Evolutionary conservation across 768 basidiomycete genomes (phyloP).

Genomic region (Termitomyces sp.): DNA sequence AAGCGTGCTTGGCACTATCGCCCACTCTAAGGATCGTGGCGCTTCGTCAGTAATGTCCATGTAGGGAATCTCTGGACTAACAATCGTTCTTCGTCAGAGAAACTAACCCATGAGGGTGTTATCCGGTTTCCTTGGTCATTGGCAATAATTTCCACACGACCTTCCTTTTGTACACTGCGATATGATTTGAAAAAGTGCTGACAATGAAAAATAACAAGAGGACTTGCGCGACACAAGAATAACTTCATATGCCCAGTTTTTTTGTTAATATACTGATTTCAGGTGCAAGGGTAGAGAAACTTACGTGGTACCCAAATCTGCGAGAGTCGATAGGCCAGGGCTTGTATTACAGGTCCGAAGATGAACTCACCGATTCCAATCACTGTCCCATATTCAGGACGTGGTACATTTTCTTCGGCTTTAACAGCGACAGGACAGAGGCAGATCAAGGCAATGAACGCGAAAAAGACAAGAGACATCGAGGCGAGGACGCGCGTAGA

Average conservation of each 20-base stretch:
- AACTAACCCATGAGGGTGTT: constrained; percentile 85
- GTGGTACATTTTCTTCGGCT: constrained; percentile 67
- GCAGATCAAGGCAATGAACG: constrained; percentile 60
- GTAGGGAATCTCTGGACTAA: constrained; percentile 25
- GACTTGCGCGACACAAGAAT: constrained; percentile 93
- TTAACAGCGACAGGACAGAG: constrained; percentile 60
- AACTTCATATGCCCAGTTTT: constrained; percentile 52
- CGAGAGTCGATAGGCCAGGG: constrained; percentile 9
- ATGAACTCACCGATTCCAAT: constrained; percentile 79
- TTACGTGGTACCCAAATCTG: constrained; percentile 91
- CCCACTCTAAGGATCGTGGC: constrained; percentile 64
- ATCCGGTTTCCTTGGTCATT: constrained; percentile 90
- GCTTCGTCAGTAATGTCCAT: constrained; percentile 16
- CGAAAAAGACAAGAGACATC: constrained; percentile 43
- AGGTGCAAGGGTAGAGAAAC: constrained; percentile 32
- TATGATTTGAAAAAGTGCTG: too few species aligned
- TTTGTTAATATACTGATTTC: too few species aligned
- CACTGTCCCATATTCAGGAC: constrained; percentile 84
- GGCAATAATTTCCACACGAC: constrained; percentile 86
- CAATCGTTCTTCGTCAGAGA: constrained; percentile 78
- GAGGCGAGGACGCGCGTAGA: constrained; percentile 28
- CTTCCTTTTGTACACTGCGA: constrained; percentile 81
- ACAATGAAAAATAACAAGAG: background rate
- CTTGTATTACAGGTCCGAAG: too few species aligned
- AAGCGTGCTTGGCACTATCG: constrained; percentile 95